Percentiles rank a stretch among this genome's conserved stretches.
These are phyloP conservation scores for Lumnitzera littorea DNA, from an alignment of 345 rosid genomes.

Conservation along the genomic window DNA sequence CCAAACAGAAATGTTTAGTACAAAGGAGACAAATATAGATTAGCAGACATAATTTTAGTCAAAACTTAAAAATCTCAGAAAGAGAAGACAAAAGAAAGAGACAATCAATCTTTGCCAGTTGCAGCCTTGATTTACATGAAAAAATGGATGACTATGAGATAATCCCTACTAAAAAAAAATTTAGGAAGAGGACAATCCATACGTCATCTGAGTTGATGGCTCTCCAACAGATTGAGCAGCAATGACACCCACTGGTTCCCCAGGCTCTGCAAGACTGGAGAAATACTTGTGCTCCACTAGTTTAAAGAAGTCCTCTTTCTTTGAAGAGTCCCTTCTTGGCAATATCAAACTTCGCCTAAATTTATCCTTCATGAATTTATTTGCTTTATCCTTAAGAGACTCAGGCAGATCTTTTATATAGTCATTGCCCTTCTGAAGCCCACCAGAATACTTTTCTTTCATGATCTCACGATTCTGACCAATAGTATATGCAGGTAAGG, in stretches of 20 bases:
- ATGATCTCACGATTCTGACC: constrained; percentile 75
- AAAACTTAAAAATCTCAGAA: too few species aligned
- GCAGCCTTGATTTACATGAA: too few species aligned
- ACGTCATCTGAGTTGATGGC: constrained; percentile 99
- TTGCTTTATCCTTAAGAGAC: constrained; percentile 58
- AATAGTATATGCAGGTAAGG: constrained; percentile 4
- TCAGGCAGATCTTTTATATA: constrained; percentile 51
- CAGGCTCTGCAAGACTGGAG: constrained; percentile 93
- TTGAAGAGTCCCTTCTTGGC: constrained; percentile 21
- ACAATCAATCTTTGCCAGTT: background rate
- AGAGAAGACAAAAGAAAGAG: too few species aligned
- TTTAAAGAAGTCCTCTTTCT: constrained; percentile 44
- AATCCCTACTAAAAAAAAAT: too few species aligned
- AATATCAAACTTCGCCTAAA: background rate
- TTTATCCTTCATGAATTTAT: constrained; percentile 34
- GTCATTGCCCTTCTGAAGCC: constrained; percentile 34
- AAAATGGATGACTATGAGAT: too few species aligned
- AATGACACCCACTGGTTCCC: constrained; percentile 97
- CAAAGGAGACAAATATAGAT: too few species aligned
- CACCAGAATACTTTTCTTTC: constrained; percentile 29
- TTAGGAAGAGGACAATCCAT: constrained; percentile 16
- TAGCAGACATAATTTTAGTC: too few species aligned
- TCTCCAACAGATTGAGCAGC: constrained; percentile 99
- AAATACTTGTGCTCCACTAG: constrained; percentile 63
- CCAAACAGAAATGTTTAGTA: too few species aligned